These are phyloP conservation scores for Phlebiopsis flavidoalba DNA, from an alignment of 768 basidiomycete species.

Conservation along the genomic window DNA sequence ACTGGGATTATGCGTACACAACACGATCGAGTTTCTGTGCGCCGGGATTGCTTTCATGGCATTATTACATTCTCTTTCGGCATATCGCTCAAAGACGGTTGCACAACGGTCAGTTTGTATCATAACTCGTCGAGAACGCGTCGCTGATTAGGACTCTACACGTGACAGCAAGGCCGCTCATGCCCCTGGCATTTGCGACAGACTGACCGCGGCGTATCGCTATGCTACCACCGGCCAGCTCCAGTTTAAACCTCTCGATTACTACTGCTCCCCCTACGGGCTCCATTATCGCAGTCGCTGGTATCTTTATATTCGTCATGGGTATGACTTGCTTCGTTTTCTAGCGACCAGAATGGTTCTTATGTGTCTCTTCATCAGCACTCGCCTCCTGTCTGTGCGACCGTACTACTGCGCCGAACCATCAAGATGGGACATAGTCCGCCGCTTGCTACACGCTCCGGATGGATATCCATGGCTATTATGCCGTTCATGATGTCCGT, in stretches of 20 bases:
- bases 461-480: conserved; percentile 32
- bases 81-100: neutral
- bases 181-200: conserved; percentile 1
- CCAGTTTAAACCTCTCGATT: conserved; percentile 15
- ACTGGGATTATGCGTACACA: conserved; percentile 28
- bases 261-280: conserved; percentile 28
- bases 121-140: neutral
- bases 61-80: neutral
- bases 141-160: neutral
- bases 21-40: conserved; percentile 28
- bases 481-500: conserved; percentile 32
- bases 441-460: conserved; percentile 26
- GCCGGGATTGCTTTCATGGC: conserved; percentile 15
- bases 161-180: neutral
- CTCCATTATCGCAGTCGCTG: conserved; percentile 19
- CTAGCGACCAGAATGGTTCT: neutral
- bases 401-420: conserved; percentile 29
- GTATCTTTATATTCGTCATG: conserved; percentile 22
- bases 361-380: conserved; percentile 1
- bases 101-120: neutral
- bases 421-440: conserved; percentile 27
- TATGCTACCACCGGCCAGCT: conserved; percentile 23
- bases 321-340: conserved; percentile 9
- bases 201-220: conserved; percentile 15
- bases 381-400: conserved; percentile 22